Percentiles rank a stretch among this genome's conserved stretches.
These are phyloP conservation scores for Lumnitzera racemosa DNA, from an alignment of 345 rosid species.

Conservation along the genomic window DNA sequence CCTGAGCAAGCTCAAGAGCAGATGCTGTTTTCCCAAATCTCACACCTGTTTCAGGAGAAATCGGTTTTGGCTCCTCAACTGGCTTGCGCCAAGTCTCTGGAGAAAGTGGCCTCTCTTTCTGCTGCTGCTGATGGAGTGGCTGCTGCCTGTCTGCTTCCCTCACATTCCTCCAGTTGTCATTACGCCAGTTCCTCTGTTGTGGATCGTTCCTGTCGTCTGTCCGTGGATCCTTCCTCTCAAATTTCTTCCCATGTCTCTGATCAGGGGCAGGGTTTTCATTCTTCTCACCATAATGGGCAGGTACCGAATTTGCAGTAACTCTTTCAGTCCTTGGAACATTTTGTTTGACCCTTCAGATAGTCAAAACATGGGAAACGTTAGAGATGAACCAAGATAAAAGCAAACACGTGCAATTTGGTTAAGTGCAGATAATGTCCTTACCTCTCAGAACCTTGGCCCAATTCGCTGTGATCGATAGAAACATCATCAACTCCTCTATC, in stretches of 20 bases:
- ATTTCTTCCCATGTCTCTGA: conserved; percentile 36
- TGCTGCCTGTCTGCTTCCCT: conserved; percentile 37
- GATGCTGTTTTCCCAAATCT: conserved; percentile 69
- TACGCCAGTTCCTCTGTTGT: conserved; percentile 57
- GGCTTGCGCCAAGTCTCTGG: conserved; percentile 84
- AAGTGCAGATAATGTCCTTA: conserved; percentile 9
- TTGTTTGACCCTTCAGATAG: conserved; percentile 34
- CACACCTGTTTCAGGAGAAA: conserved; percentile 40
- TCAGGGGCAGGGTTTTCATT: conserved; percentile 30
- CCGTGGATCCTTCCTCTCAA: conserved; percentile 45
- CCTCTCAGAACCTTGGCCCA: conserved; percentile 51
- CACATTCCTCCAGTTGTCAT: conserved; percentile 38
- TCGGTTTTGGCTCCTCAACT: conserved; percentile 41
- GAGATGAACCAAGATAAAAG: not conserved
- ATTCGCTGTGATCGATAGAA: conserved; percentile 26
- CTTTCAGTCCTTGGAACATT: conserved; percentile 33
- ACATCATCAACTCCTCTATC: conserved; percentile 54
- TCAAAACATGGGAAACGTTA: not conserved
- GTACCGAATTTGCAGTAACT: conserved; percentile 29
- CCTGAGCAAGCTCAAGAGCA: conserved; percentile 68
- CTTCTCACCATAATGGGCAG: conserved; percentile 26
- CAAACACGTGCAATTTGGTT: not conserved
- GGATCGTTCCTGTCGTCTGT: conserved; percentile 42
- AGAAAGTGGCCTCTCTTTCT: conserved; percentile 57
- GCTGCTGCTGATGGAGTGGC: conserved; percentile 21